These are phyloP conservation scores for Aurantiochytrium sp. DNA, from an alignment of 108 stramenopile genomes.

Conservation along the genomic window DNA sequence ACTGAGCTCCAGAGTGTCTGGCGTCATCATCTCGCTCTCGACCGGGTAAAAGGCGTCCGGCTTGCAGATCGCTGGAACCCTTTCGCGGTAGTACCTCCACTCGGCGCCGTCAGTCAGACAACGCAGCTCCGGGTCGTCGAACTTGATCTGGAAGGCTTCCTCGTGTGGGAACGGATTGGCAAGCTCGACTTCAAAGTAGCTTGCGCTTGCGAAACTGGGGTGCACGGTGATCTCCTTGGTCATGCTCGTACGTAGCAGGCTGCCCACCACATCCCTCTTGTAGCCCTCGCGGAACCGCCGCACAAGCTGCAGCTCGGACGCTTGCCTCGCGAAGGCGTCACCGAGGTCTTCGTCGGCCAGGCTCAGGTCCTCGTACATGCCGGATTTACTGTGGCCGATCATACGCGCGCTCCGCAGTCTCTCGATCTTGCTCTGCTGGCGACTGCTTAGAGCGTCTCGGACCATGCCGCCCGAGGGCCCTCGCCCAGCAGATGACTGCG, in stretches of 20 bases:
- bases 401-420: not conserved
- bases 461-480: slow-evolving; percentile 24
- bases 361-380: slow-evolving; percentile 29
- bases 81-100: slow-evolving; percentile 37
- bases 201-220: slow-evolving; percentile 48
- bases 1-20: slow-evolving; percentile 37
- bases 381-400: slow-evolving; percentile 38
- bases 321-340: slow-evolving; percentile 18
- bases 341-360: not conserved
- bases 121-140: slow-evolving; percentile 54
- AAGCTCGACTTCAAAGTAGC: slow-evolving; percentile 58
- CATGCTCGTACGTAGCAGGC: slow-evolving; percentile 45
- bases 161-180: slow-evolving; percentile 59
- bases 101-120: slow-evolving; percentile 46
- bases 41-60: slow-evolving; percentile 46
- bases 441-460: slow-evolving; percentile 3
- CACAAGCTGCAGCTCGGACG: slow-evolving; percentile 51
- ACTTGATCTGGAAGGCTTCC: slow-evolving; percentile 56
- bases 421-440: slow-evolving; percentile 32
- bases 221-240: slow-evolving; percentile 46
- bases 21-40: slow-evolving; percentile 53
- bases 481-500: slow-evolving; percentile 40
- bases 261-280: slow-evolving; percentile 52
- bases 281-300: slow-evolving; percentile 62
- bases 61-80: not conserved